These are phyloP conservation scores for Angomonas desouzai DNA, from an alignment of 208 protist genomes.

Conservation along the genomic window DNA sequence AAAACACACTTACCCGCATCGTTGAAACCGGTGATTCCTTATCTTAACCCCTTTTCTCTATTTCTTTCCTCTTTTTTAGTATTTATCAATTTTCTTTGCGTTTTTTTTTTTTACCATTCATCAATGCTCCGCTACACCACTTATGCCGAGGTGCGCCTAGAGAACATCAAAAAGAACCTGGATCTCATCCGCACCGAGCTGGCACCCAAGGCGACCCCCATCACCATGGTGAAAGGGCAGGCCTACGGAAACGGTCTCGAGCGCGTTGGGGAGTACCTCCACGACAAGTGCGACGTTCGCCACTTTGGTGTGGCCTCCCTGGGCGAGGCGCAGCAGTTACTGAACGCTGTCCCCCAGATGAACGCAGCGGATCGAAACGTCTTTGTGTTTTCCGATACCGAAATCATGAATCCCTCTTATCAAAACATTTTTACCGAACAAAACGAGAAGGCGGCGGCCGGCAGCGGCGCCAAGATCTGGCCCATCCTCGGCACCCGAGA, in stretches of 20 bases:
- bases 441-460: constrained; percentile 27
- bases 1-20: too few species aligned
- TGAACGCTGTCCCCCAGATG: constrained; percentile 20
- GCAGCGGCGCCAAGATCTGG: constrained; percentile 20
- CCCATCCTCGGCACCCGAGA: constrained; percentile 29
- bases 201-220: constrained; percentile 35
- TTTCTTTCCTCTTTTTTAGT: constrained; percentile 16
- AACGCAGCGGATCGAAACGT: constrained; percentile 15
- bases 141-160: constrained; percentile 37
- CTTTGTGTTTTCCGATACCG: constrained; percentile 50
- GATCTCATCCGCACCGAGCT: constrained; percentile 31
- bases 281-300: constrained; percentile 23
- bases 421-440: constrained; percentile 31
- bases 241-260: constrained; percentile 47
- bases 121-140: constrained; percentile 44
- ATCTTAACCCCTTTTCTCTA: not conserved
- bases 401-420: constrained; percentile 35
- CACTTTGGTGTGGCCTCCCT: constrained; percentile 51
- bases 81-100: not conserved
- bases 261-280: constrained; percentile 34
- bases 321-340: constrained; percentile 37
- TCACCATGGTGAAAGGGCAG: constrained; percentile 57
- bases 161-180: constrained; percentile 42
- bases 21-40: too few species aligned
- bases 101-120: constrained; percentile 3